Conservation (phyloP, 139 green algal species). For the Tetraselmis striata region DNA sequence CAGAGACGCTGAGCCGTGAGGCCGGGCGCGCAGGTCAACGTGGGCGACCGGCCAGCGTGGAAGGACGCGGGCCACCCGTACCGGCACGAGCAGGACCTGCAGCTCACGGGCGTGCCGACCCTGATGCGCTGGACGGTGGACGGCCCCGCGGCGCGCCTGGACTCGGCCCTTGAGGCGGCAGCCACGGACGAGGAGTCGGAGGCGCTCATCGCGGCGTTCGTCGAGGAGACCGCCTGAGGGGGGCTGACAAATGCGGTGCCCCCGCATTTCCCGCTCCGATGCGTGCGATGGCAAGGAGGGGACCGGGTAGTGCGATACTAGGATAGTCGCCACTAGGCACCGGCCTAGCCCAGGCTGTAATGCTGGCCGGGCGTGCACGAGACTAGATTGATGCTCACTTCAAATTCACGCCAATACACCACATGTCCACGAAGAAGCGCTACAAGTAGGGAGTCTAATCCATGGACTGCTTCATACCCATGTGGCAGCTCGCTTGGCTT, state of each 20-base stretch:
- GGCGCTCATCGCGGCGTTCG: slow-evolving; percentile 4
- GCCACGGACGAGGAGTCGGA: slow-evolving; percentile 3
- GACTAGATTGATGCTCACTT: no score
- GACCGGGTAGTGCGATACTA: no score
- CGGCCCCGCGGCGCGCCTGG: slow-evolving; percentile 6
- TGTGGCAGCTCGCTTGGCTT: no score
- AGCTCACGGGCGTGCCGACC: slow-evolving; percentile 30
- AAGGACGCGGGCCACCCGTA: slow-evolving; percentile 26
- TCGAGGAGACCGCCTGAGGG: background rate
- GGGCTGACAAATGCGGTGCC: background rate
- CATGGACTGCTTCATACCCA: no score
- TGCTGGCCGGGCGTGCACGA: no score
- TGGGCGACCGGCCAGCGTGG: slow-evolving; percentile 23
- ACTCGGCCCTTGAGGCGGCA: slow-evolving; percentile 7
- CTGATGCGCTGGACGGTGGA: slow-evolving; percentile 19
- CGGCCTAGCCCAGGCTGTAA: no score
- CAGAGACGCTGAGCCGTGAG: no score
- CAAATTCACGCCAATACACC: no score
- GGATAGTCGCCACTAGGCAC: no score
- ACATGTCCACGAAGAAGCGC: no score
- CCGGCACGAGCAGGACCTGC: background rate
- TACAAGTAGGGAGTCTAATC: no score
- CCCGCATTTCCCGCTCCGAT: background rate
- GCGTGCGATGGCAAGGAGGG: no score
- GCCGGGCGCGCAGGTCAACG: slow-evolving; percentile 22